These are phyloP conservation scores for Tricholomella constricta DNA, from an alignment of 768 basidiomycete species.

Conservation along the genomic window DNA sequence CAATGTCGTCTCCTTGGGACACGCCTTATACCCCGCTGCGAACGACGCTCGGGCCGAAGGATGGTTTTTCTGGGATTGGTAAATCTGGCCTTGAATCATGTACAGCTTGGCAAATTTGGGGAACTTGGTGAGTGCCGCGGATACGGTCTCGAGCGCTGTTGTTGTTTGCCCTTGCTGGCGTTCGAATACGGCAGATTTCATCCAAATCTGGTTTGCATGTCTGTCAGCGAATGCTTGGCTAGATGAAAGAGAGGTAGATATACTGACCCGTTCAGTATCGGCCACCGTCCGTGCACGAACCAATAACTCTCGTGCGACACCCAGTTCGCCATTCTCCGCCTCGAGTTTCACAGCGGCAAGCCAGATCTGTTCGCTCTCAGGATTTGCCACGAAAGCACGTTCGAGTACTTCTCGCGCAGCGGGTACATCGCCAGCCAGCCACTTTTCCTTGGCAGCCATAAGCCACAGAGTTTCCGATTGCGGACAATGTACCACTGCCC, in stretches of 20 bases:
- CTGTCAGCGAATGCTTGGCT: conserved; percentile 6
- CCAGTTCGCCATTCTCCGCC: conserved; percentile 91
- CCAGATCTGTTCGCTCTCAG: conserved; percentile 98
- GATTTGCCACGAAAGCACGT: conserved; percentile 90
- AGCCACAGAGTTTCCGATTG: conserved; percentile 97
- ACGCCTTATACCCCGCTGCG: conserved; percentile 81
- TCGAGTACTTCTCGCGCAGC: conserved; percentile 90
- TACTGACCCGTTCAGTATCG: conserved; percentile 83
- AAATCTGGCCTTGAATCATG: conserved; percentile 96
- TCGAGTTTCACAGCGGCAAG: conserved; percentile 96
- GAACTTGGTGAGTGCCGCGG: conserved; percentile 79
- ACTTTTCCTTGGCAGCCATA: conserved; percentile 98
- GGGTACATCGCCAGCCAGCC: conserved; percentile 85
- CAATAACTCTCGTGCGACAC: conserved; percentile 83
- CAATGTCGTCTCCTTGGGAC: conserved; percentile 80
- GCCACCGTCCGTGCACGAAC: conserved; percentile 89
- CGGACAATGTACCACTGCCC: conserved; percentile 89
- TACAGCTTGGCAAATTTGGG: conserved; percentile 91
- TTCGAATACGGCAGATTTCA: conserved; percentile 97
- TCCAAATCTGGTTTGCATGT: conserved; percentile 77
- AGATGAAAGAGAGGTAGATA: neutral
- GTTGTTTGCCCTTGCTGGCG: conserved; percentile 80
- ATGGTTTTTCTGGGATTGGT: conserved; percentile 60
- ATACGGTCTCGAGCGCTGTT: conserved; percentile 73
- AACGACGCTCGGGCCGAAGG: conserved; percentile 77